A percentile compares a stretch with the other conserved stretches of the same genome.
These are phyloP conservation scores for Teunomyces aglyptinius DNA, from an alignment of 805 yeast species.

Conservation along the genomic window DNA sequence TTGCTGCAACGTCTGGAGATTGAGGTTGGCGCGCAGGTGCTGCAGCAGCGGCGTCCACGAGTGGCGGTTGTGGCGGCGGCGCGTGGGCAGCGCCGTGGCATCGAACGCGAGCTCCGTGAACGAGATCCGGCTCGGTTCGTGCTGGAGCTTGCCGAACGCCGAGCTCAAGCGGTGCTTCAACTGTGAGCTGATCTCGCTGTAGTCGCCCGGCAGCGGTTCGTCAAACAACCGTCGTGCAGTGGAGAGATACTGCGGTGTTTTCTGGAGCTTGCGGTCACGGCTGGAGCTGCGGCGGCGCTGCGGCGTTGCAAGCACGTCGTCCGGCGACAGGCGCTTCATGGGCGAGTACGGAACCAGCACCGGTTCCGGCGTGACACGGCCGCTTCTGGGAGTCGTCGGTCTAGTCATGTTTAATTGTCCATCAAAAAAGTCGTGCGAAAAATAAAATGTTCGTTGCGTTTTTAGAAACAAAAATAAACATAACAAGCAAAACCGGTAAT, in stretches of 20 bases:
- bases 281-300: background rate
- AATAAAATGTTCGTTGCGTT: background rate
- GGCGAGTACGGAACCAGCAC: background rate
- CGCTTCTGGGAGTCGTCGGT: background rate
- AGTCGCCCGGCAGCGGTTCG: constrained; percentile 12
- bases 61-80: constrained; percentile 1
- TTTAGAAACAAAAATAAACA: background rate
- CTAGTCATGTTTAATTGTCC: background rate
- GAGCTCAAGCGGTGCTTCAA: constrained; percentile 35
- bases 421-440: constrained; percentile 1
- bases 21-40: constrained; percentile 30
- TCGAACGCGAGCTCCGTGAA: constrained; percentile 30
- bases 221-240: constrained; percentile 37
- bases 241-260: constrained; percentile 41
- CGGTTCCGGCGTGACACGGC: background rate
- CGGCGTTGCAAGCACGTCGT: background rate
- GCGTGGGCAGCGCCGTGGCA: constrained; percentile 17
- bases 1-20: constrained; percentile 37
- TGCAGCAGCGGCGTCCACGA: constrained; percentile 8
- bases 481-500: background rate
- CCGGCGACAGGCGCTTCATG: background rate
- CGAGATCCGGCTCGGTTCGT: constrained; percentile 21
- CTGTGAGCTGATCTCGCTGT: constrained; percentile 36
- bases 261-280: constrained; percentile 24
- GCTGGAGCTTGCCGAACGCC: constrained; percentile 41